Evolutionary conservation across 1,284 basidiomycete species (phyloP).

Genomic region (Trichosporon sp.): DNA sequence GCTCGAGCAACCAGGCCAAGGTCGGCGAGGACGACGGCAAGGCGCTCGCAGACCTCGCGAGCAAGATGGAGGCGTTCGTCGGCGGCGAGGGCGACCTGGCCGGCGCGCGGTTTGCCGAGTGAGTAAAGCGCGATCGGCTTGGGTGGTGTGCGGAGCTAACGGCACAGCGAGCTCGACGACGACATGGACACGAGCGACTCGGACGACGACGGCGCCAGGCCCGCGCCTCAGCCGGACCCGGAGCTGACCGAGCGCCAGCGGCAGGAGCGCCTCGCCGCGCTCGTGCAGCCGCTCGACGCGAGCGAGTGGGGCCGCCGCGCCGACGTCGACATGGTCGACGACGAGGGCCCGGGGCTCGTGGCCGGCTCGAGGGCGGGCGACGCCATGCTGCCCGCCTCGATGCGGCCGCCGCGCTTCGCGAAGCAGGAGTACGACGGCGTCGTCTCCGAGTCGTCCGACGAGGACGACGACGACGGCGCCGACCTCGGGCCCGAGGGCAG

Average conservation of each 20-base stretch:
- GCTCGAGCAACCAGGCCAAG: slow-evolving; percentile 28
- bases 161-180: slow-evolving; percentile 49
- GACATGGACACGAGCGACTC: slow-evolving; percentile 39
- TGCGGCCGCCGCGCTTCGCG: slow-evolving; percentile 69
- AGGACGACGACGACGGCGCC: slow-evolving; percentile 58
- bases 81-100: slow-evolving; percentile 79
- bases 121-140: slow-evolving; percentile 36
- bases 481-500: slow-evolving; percentile 37
- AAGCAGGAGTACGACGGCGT: slow-evolving; percentile 73
- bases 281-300: slow-evolving; percentile 46
- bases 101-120: slow-evolving; percentile 85
- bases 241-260: slow-evolving; percentile 37
- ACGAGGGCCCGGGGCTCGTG: background rate
- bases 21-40: slow-evolving; percentile 59
- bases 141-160: background rate
- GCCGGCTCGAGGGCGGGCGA: slow-evolving; percentile 14
- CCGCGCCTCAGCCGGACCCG: slow-evolving; percentile 4
- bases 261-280: slow-evolving; percentile 38
- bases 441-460: slow-evolving; percentile 70
- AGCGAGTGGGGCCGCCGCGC: slow-evolving; percentile 50
- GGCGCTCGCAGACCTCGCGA: slow-evolving; percentile 67
- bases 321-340: background rate
- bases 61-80: slow-evolving; percentile 79
- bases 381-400: slow-evolving; percentile 43
- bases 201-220: slow-evolving; percentile 30